Conservation (phyloP, 164 flowering plant species). For the Buxus sempervirens region DNA sequence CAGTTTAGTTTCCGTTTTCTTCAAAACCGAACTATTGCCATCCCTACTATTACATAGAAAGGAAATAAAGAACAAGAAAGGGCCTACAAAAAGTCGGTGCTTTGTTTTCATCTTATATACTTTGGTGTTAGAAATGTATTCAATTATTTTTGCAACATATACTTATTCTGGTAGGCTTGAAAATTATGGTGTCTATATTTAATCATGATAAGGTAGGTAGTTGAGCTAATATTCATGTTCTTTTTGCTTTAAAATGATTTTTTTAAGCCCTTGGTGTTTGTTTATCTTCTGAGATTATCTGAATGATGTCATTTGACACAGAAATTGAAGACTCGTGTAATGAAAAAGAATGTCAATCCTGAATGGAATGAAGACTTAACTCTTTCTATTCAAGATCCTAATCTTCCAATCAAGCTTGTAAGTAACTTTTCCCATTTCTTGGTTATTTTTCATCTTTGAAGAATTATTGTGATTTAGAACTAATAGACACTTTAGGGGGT, state of each 20-base stretch:
- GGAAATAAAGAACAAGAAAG: too few species aligned
- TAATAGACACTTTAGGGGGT: not conserved
- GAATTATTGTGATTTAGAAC: not conserved
- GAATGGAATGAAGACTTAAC: constrained; percentile 76
- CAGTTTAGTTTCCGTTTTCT: too few species aligned
- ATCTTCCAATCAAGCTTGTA: constrained; percentile 44
- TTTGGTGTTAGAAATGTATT: not conserved
- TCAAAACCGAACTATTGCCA: too few species aligned
- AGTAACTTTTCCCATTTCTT: constrained; percentile 8
- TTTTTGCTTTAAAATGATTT: not conserved
- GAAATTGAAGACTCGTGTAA: constrained; percentile 61
- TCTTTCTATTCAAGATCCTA: constrained; percentile 48
- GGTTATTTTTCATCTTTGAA: not conserved
- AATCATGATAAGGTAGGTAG: not conserved
- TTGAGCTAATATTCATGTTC: not conserved
- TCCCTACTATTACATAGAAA: too few species aligned
- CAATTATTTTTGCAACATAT: not conserved
- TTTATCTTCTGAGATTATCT: not conserved
- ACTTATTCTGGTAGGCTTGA: not conserved
- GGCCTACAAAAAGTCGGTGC: too few species aligned
- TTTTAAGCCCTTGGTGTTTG: not conserved
- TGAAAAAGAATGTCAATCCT: constrained; percentile 54
- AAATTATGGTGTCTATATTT: not conserved
- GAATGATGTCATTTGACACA: constrained; percentile 17
- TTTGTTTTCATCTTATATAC: too few species aligned